These are phyloP conservation scores for Erodium chrysanthum DNA, from an alignment of 441 rosid species.

Conservation along the genomic window DNA sequence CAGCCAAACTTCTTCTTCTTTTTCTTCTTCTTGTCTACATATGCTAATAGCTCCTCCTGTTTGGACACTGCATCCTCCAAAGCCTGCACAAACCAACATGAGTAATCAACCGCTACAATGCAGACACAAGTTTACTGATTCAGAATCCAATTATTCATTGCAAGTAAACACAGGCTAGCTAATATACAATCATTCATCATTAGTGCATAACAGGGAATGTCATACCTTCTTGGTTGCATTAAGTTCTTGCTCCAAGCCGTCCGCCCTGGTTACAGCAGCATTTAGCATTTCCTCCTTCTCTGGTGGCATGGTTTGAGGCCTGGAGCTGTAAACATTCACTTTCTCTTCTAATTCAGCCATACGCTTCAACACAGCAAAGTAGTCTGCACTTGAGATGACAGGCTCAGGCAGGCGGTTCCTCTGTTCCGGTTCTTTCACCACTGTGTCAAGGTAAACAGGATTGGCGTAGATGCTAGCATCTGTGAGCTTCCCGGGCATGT, in stretches of 20 bases:
- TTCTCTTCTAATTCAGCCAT: constrained; percentile 75
- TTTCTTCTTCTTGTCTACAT: constrained; percentile 73
- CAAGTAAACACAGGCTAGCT: too few relatives aligned
- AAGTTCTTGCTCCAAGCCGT: constrained; percentile 67
- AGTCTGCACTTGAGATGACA: constrained; percentile 38
- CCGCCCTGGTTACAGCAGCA: constrained; percentile 32
- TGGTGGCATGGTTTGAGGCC: not conserved
- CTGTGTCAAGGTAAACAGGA: constrained; percentile 29
- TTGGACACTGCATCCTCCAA: constrained; percentile 54
- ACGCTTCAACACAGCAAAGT: constrained; percentile 46
- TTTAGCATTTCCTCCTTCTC: too few relatives aligned
- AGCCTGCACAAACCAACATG: constrained; percentile 32
- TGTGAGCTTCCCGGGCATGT: constrained; percentile 55
- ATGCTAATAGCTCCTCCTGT: constrained; percentile 61
- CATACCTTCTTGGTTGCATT: constrained; percentile 59
- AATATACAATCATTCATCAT: too few relatives aligned
- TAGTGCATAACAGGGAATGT: not conserved
- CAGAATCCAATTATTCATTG: too few relatives aligned
- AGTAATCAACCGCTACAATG: not conserved
- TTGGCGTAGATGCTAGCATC: constrained; percentile 44
- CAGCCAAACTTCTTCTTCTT: constrained; percentile 43
- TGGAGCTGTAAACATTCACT: constrained; percentile 34
- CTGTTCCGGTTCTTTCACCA: constrained; percentile 26
- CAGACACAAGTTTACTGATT: not conserved
- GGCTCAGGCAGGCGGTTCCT: constrained; percentile 16